Conservation (phyloP, 257 asterid genomes). For the Fraxinus excelsior region DNA sequence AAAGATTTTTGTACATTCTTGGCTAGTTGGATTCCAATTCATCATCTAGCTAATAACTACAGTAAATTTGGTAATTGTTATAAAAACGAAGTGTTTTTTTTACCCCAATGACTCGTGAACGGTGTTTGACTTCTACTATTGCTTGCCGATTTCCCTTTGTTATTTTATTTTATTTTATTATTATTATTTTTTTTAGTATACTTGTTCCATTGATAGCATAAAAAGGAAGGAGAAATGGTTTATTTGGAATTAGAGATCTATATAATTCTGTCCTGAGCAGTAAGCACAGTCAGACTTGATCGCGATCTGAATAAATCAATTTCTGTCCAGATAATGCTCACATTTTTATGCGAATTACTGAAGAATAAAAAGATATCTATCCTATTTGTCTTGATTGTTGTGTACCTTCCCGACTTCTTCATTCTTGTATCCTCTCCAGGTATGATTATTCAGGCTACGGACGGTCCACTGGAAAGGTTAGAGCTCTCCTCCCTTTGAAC, state of each 20-base stretch:
- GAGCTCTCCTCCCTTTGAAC: constrained; percentile 32
- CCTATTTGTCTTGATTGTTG: constrained; percentile 13
- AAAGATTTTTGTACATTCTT: not conserved
- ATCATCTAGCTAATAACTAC: not conserved
- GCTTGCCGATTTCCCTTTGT: too few relatives aligned
- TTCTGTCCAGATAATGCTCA: not conserved
- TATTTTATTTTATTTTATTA: too few relatives aligned
- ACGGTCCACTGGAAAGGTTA: constrained; percentile 94
- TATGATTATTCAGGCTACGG: constrained; percentile 99
- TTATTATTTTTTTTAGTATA: not conserved
- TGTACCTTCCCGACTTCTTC: constrained; percentile 27
- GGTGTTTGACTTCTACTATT: too few relatives aligned
- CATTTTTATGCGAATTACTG: not conserved
- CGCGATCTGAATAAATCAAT: not conserved
- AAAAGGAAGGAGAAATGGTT: not conserved
- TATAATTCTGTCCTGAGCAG: not conserved
- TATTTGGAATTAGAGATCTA: not conserved
- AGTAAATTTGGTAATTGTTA: too few relatives aligned
- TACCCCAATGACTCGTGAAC: too few relatives aligned
- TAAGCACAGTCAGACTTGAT: not conserved
- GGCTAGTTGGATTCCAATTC: not conserved
- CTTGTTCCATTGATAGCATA: not conserved
- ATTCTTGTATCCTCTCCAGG: constrained; percentile 44
- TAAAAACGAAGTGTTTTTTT: too few relatives aligned
- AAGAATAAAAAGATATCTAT: constrained; percentile 1